These are phyloP conservation scores for Acer yangbiense DNA, from an alignment of 345 rosid species.

Conservation along the genomic window DNA sequence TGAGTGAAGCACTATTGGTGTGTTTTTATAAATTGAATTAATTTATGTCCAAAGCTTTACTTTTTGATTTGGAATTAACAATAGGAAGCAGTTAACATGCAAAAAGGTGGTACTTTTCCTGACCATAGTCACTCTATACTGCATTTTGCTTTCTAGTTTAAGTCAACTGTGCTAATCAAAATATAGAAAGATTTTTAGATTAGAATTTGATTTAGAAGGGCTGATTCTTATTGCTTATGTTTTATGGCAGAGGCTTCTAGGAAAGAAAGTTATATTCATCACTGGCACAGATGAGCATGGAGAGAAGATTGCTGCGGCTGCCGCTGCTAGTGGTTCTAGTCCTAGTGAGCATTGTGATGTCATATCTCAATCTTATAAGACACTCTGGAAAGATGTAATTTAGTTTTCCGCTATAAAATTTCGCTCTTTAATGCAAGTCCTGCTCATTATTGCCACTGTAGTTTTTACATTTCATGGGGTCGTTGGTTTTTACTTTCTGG, in stretches of 20 bases:
- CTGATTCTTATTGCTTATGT: constrained; percentile 16
- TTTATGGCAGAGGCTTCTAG: constrained; percentile 76
- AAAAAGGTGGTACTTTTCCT: neutral
- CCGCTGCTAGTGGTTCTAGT: constrained; percentile 60
- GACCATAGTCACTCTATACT: neutral
- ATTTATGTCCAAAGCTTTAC: neutral
- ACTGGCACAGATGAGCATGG: constrained; percentile 98
- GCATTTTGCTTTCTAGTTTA: neutral
- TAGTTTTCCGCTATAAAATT: neutral
- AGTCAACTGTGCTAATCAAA: neutral
- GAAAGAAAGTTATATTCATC: constrained; percentile 77
- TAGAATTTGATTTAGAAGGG: neutral
- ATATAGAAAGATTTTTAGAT: neutral
- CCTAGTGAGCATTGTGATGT: constrained; percentile 87
- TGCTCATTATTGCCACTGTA: constrained; percentile 10
- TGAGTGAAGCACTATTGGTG: neutral
- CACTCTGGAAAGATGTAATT: constrained; percentile 77
- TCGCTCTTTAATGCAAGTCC: neutral
- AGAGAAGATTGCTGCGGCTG: constrained; percentile 90
- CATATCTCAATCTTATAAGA: constrained; percentile 72
- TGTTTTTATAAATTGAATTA: neutral
- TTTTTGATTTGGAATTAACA: neutral
- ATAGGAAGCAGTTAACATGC: constrained; percentile 1
- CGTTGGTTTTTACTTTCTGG: constrained; percentile 14
- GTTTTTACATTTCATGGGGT: constrained; percentile 8